Evolutionary conservation across 306 rosid species (phyloP), one percentile per base, ranked within the genome.

Genomic region (Begonia loranthoides): DNA sequence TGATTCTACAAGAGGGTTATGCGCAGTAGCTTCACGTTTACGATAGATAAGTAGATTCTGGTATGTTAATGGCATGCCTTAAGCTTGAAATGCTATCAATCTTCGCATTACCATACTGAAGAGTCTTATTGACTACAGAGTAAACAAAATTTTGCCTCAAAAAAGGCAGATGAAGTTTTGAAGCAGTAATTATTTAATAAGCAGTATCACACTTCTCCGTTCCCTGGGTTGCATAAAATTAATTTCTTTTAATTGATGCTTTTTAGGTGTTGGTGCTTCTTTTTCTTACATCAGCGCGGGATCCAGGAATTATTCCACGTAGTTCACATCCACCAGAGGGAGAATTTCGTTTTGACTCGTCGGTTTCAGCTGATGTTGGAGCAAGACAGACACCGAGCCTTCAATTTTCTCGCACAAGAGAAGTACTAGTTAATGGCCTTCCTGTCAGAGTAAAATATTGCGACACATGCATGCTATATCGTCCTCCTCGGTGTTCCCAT

Each of bases 401-500:
- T 59, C 88, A 81, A 46, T 67, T 88, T 44, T 87, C 94, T 63
- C 77, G 87, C 64, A 79, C 80, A 24, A 88, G 81, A 72, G 96
- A 84, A 51, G 82, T 79, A 12, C 56, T 57, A 13, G 95, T 88
- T 71, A 79, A 88, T 73, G 95, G 84, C 19, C 16, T 44, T 54
- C 8, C 74, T 70, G 84, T 88, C 48, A 84, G 52, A 72, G 88
- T 88, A 70, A 88, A 88, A 70, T 88, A 88, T 68, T 88, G 97
- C 41, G 95, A 81, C 50, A 88, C 97, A 22, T 88, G 97, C 66
- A 88, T 84, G 93, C 77, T 88, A 43, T 88, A 79, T 69, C 94
- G 97, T 17, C 95, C 97, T 59, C 97, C 95, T 45, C 95, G 95
- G 55, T 88, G 97, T 69, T 88, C 97, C 4, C 97, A 88, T 70